These are phyloP conservation scores for Termitomyces sp. DNA, from an alignment of 768 basidiomycete genomes.

Conservation along the genomic window DNA sequence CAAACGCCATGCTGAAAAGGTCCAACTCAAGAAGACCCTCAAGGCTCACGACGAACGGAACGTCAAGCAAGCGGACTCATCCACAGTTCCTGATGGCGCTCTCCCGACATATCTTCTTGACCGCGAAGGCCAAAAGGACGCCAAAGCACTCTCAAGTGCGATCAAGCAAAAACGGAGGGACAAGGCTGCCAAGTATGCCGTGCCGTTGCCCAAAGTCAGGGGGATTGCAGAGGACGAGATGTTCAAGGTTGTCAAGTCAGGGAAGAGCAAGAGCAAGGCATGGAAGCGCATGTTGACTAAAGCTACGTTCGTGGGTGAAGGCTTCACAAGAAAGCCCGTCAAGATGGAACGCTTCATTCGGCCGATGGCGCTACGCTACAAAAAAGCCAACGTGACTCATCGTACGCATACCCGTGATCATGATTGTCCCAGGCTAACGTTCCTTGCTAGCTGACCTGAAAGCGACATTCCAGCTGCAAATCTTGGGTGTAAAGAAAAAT, in stretches of 20 bases:
- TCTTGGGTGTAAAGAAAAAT: conserved; percentile 98
- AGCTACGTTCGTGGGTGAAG: conserved; percentile 97
- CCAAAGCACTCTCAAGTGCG: conserved; percentile 91
- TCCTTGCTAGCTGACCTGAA: conserved; percentile 78
- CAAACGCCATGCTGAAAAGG: conserved; percentile 95
- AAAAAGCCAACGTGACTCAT: conserved; percentile 98
- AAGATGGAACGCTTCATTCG: conserved; percentile 98
- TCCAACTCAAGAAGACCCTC: conserved; percentile 98
- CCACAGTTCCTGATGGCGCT: conserved; percentile 83
- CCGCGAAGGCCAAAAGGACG: conserved; percentile 97
- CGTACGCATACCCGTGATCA: conserved; percentile 49
- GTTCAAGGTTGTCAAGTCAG: conserved; percentile 99
- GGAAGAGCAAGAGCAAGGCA: conserved; percentile 91
- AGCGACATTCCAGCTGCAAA: conserved; percentile 98
- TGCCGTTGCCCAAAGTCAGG: conserved; percentile 93
- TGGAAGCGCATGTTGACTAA: conserved; percentile 99
- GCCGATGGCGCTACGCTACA: conserved; percentile 96
- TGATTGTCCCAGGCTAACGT: not conserved
- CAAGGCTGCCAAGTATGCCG: conserved; percentile 97
- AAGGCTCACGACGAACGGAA: conserved; percentile 99
- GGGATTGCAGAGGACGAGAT: conserved; percentile 99
- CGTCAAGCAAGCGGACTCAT: conserved; percentile 89
- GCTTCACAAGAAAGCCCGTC: conserved; percentile 96
- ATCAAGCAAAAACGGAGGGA: conserved; percentile 99
- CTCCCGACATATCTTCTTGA: conserved; percentile 95